phyloP scores from a whole-genome alignment of 768 basidiomycete genomes.

The Pulveroboletus sp. region DNA sequence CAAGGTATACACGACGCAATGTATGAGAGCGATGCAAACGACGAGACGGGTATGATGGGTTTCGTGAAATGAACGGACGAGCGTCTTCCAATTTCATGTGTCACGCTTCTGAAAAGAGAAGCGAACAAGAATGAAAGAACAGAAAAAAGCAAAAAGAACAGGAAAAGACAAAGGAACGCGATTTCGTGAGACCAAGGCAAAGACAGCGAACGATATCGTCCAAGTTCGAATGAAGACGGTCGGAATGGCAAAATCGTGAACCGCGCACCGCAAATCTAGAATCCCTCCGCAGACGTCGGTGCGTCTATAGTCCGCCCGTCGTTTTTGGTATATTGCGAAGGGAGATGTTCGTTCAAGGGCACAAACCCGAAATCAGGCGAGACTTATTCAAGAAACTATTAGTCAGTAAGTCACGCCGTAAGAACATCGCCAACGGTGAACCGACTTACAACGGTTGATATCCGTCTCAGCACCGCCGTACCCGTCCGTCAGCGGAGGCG shows the following conservation, averaged over 20 bases:
- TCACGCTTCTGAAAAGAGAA: slow-evolving; percentile 25
- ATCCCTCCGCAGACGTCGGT: slow-evolving; percentile 21
- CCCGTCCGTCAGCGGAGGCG: slow-evolving; percentile 64
- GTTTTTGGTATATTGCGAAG: slow-evolving; percentile 58
- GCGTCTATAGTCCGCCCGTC: slow-evolving; percentile 45
- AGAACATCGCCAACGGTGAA: slow-evolving; percentile 20
- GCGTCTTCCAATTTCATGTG: slow-evolving; percentile 34
- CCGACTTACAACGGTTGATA: slow-evolving; percentile 77
- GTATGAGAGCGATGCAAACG: slow-evolving; percentile 35
- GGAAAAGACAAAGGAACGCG: slow-evolving; percentile 27
- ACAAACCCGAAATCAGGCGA: slow-evolving; percentile 85
- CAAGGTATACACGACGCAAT: slow-evolving; percentile 36
- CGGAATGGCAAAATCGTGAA: slow-evolving; percentile 24
- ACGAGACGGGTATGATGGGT: slow-evolving; percentile 31
- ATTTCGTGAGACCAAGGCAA: slow-evolving; percentile 30
- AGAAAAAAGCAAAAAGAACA: neutral
- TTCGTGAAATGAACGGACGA: slow-evolving; percentile 33
- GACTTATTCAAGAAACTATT: slow-evolving; percentile 45
- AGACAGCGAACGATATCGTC: slow-evolving; percentile 25
- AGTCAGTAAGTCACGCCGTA: slow-evolving; percentile 45
- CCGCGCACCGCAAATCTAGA: slow-evolving; percentile 28
- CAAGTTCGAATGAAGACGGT: slow-evolving; percentile 31
- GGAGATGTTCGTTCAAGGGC: slow-evolving; percentile 73
- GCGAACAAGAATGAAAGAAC: slow-evolving; percentile 25
- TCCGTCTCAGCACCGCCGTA: slow-evolving; percentile 63